Conservation (phyloP, 129 eudicot species). For the Calendula officinalis region DNA sequence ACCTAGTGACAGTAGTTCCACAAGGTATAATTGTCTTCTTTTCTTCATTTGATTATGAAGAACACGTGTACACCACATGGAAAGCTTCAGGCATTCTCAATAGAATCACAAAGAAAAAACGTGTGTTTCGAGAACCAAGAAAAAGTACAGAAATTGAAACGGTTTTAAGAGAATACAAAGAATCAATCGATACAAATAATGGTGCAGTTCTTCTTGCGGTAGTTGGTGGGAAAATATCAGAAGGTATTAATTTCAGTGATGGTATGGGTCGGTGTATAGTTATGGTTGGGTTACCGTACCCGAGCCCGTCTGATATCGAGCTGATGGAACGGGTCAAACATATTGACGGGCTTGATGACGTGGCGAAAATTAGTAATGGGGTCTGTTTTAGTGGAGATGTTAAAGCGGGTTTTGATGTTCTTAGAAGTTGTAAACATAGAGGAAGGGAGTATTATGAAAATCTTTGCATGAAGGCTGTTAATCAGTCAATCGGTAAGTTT, state of each 20-base stretch:
- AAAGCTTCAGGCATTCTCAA: slow-evolving; percentile 65
- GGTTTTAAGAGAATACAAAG: slow-evolving; percentile 79
- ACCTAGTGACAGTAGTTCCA: slow-evolving; percentile 66
- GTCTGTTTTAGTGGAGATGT: slow-evolving; percentile 40
- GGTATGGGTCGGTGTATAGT: slow-evolving; percentile 96
- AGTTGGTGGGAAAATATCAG: slow-evolving; percentile 97
- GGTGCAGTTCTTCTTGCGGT: slow-evolving; percentile 91
- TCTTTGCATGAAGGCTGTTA: slow-evolving; percentile 98
- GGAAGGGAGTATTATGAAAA: slow-evolving; percentile 94
- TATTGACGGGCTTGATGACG: slow-evolving; percentile 68
- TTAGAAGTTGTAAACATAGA: slow-evolving; percentile 76
- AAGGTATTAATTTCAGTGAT: slow-evolving; percentile 95
- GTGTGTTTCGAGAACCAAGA: slow-evolving; percentile 81
- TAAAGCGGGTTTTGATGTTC: slow-evolving; percentile 70
- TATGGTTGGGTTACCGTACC: slow-evolving; percentile 97
- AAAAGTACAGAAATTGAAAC: slow-evolving; percentile 69
- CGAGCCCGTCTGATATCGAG: slow-evolving; percentile 90
- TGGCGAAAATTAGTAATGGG: slow-evolving; percentile 13
- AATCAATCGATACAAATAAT: slow-evolving; percentile 51
- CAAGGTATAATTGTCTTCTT: slow-evolving; percentile 88
- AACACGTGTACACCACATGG: slow-evolving; percentile 67
- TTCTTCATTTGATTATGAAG: slow-evolving; percentile 90
- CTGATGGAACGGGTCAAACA: slow-evolving; percentile 87
- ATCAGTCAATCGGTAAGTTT: slow-evolving; percentile 83
- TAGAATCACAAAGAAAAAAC: slow-evolving; percentile 75